A percentile compares a stretch with the other conserved stretches of the same genome.
Conservation (phyloP, 2,329 filamentous ascomycete genomes). For the Xylaria sp. region DNA sequence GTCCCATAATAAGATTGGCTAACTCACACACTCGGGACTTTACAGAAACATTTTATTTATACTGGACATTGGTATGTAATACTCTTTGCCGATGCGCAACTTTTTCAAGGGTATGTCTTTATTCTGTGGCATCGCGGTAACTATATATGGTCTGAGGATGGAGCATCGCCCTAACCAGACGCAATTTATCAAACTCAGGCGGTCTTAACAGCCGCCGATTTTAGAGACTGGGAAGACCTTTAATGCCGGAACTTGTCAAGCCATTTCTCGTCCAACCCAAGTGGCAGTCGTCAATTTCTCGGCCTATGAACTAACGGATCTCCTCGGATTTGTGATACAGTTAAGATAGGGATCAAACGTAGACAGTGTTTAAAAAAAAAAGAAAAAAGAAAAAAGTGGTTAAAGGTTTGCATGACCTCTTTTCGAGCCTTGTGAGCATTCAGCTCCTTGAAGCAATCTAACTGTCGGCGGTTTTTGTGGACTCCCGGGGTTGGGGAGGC, state of each 20-base stretch:
- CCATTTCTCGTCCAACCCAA: neutral
- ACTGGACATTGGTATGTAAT: neutral
- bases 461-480: too few relatives aligned
- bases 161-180: neutral
- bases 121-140: neutral
- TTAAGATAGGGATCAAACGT: neutral
- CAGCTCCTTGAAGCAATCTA: too few relatives aligned
- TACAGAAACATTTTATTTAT: neutral
- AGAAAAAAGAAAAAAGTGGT: too few relatives aligned
- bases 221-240: neutral
- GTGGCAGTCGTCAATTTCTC: neutral
- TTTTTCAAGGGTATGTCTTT: neutral
- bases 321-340: neutral
- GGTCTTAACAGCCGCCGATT: neutral
- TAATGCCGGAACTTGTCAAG: neutral
- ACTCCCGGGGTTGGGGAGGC: too few relatives aligned
- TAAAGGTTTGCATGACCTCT: too few relatives aligned
- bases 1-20: neutral
- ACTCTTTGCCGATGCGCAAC: neutral
- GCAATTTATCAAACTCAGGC: neutral
- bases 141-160: neutral
- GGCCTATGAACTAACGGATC: neutral
- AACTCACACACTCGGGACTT: neutral
- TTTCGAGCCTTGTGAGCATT: too few relatives aligned
- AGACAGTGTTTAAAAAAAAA: neutral